Evolutionary conservation across 495 filamentous ascomycete genomes (phyloP).

Genomic region (Chaetomium fimeti): DNA sequence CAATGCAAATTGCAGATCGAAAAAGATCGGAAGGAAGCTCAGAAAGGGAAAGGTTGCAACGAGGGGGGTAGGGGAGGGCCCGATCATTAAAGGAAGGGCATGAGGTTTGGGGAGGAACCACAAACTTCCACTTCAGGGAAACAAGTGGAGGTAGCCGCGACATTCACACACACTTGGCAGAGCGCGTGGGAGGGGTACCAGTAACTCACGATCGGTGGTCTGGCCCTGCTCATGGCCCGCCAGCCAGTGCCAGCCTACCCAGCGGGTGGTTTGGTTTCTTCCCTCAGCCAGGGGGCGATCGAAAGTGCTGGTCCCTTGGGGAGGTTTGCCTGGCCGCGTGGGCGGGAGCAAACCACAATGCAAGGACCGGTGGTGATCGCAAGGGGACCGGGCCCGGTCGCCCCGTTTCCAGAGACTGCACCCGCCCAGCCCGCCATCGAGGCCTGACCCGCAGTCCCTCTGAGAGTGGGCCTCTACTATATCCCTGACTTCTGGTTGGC

Average conservation of each 20-base stretch:
- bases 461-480: slow-evolving; percentile 18
- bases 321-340: slow-evolving; percentile 6
- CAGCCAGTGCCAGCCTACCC: background rate
- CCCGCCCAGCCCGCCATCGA: slow-evolving; percentile 6
- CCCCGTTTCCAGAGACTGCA: slow-evolving; percentile 16
- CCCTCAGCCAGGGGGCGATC: background rate
- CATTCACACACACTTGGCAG: background rate
- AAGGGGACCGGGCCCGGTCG: slow-evolving; percentile 21
- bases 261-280: slow-evolving; percentile 8
- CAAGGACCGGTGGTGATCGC: slow-evolving; percentile 18
- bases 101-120: slow-evolving; percentile 12
- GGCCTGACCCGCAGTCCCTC: slow-evolving; percentile 6
- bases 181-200: background rate
- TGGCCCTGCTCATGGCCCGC: background rate
- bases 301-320: slow-evolving; percentile 4
- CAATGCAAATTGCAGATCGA: slow-evolving; percentile 13
- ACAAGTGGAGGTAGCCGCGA: slow-evolving; percentile 6
- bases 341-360: slow-evolving; percentile 15
- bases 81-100: slow-evolving; percentile 20
- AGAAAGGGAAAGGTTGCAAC: slow-evolving; percentile 25
- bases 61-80: slow-evolving; percentile 16
- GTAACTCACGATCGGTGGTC: background rate
- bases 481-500: slow-evolving; percentile 23
- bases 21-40: slow-evolving; percentile 20
- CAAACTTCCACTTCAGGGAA: background rate